phyloP scores from a whole-genome alignment of 73 alveolate genomes.

The Effrenium voratum region DNA sequence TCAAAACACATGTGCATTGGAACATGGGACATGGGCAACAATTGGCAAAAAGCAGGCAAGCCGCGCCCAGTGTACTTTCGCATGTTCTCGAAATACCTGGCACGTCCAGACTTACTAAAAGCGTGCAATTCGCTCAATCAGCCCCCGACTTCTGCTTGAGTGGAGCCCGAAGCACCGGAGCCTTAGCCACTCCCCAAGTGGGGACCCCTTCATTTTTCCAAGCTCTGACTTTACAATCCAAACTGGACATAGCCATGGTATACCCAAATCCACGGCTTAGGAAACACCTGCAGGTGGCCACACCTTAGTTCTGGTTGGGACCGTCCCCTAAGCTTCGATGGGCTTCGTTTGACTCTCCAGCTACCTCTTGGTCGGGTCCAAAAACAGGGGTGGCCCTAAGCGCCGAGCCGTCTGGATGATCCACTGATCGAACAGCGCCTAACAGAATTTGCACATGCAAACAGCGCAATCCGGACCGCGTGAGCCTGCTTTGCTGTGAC shows the following conservation, averaged over 20 bases:
- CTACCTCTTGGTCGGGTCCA: no score
- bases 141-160: constrained; percentile 56
- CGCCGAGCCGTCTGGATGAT: constrained; percentile 54
- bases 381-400: no score
- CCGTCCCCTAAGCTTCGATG: no score
- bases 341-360: no score
- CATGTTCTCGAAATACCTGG: constrained; percentile 93
- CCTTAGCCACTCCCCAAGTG: background rate
- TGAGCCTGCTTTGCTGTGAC: constrained; percentile 85
- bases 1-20: no score
- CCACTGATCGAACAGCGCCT: constrained; percentile 88
- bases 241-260: no score
- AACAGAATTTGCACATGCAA: background rate
- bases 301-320: no score
- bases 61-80: constrained; percentile 56
- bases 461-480: background rate
- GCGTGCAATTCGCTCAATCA: background rate
- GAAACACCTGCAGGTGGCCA: no score
- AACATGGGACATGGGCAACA: no score
- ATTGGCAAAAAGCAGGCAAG: no score
- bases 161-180: constrained; percentile 81
- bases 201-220: background rate
- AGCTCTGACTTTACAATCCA: no score
- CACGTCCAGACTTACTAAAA: background rate
- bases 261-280: no score